Percentiles rank a stretch among this genome's conserved stretches.
Conservation (phyloP, 768 basidiomycete species). For the Amyloporia xantha region DNA sequence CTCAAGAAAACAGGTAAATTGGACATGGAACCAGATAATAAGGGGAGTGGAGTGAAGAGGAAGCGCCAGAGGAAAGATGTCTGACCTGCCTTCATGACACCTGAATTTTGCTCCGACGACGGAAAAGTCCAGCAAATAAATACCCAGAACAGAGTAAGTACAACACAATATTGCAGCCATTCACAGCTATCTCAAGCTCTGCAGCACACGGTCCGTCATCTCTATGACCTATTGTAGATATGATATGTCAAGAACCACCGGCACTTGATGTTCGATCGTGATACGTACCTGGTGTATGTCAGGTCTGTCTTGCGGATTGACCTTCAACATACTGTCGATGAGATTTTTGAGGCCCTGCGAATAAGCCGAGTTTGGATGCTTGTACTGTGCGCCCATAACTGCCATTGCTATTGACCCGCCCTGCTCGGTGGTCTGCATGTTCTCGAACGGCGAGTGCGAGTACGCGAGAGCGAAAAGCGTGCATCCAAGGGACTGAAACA, state of each 20-base stretch:
- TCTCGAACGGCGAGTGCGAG: constrained; percentile 95
- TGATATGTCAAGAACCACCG: not conserved
- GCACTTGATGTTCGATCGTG: too few relatives aligned
- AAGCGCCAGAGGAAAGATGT: not conserved
- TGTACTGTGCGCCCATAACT: constrained; percentile 88
- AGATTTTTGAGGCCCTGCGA: constrained; percentile 77
- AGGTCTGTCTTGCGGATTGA: constrained; percentile 77
- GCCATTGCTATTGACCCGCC: constrained; percentile 98
- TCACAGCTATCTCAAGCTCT: constrained; percentile 36
- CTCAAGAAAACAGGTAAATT: not conserved
- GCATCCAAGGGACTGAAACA: constrained; percentile 81
- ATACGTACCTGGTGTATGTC: constrained; percentile 71
- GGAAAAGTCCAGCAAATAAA: not conserved
- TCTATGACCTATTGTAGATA: constrained; percentile 47
- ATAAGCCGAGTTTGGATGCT: constrained; percentile 82
- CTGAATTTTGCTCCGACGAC: too few relatives aligned
- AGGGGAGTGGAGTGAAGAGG: too few relatives aligned
- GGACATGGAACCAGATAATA: too few relatives aligned
- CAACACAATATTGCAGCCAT: not conserved
- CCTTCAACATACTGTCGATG: constrained; percentile 79
- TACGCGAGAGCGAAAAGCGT: constrained; percentile 93
- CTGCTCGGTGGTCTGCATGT: constrained; percentile 83
- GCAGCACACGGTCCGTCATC: constrained; percentile 57
- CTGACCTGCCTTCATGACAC: too few relatives aligned
- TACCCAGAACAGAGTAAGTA: constrained; percentile 4